Evolutionary conservation across 257 asterid genomes (phyloP).

Genomic region (Solanum raphanifolium): DNA sequence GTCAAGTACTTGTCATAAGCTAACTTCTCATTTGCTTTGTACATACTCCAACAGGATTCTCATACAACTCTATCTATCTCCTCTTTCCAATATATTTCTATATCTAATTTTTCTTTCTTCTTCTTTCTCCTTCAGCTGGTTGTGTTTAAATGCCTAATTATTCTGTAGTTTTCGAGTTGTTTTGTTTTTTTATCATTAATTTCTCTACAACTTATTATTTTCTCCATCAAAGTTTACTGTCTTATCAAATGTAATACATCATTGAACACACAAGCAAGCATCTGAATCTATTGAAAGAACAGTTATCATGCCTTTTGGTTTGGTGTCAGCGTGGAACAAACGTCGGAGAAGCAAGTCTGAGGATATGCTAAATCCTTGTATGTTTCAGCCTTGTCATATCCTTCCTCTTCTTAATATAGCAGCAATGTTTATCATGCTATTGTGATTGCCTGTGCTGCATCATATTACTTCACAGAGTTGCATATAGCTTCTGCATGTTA

Average conservation of each 20-base stretch:
- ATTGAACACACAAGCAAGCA: slow-evolving; percentile 1
- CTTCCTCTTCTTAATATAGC: background rate
- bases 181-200: background rate
- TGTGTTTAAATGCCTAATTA: background rate
- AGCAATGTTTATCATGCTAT: background rate
- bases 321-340: slow-evolving; percentile 94
- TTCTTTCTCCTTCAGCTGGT: background rate
- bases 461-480: background rate
- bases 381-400: background rate
- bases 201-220: background rate
- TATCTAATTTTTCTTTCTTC: background rate
- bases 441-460: background rate
- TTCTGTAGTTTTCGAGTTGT: background rate
- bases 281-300: slow-evolving; percentile 5
- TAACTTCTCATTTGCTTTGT: slow-evolving; percentile 56
- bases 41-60: slow-evolving; percentile 63
- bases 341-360: slow-evolving; percentile 91
- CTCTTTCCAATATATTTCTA: background rate
- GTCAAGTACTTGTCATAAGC: slow-evolving; percentile 26
- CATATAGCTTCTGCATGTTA: background rate
- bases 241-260: slow-evolving; percentile 3
- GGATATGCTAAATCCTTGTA: slow-evolving; percentile 72
- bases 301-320: slow-evolving; percentile 68
- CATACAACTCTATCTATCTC: slow-evolving; percentile 1
- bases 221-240: background rate